A percentile compares a stretch with the other conserved stretches of the same genome.
phyloP scores from a whole-genome alignment of 768 basidiomycete species.

The Trametes coccinea region DNA sequence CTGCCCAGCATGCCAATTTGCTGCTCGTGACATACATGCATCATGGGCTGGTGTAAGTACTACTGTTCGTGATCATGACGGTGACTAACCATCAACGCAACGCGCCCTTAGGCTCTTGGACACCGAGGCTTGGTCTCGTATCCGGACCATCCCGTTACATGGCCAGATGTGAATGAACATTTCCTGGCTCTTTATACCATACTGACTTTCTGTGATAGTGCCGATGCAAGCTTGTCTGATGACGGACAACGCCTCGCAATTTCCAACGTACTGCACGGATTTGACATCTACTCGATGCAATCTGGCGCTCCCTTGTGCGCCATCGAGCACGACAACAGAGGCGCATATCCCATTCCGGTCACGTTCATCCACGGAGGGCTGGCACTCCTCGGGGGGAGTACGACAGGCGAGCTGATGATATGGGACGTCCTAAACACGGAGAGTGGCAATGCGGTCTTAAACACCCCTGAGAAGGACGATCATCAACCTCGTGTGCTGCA shows the following conservation, averaged over 20 bases:
- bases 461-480: background rate
- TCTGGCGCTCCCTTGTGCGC: background rate
- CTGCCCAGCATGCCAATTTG: no score
- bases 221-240: constrained; percentile 1
- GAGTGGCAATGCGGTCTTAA: background rate
- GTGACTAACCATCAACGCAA: background rate
- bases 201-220: background rate
- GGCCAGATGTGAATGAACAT: background rate
- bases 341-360: background rate
- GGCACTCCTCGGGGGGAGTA: background rate
- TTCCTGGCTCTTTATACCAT: background rate
- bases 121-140: background rate
- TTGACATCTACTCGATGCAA: constrained; percentile 6
- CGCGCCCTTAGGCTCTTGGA: background rate
- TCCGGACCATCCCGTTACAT: background rate
- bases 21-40: background rate
- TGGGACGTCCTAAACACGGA: background rate
- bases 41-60: background rate
- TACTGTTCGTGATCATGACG: background rate
- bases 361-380: constrained; percentile 1
- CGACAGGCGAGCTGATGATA: background rate
- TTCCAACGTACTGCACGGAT: constrained; percentile 10
- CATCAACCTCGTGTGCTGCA: background rate
- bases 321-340: background rate
- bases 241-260: constrained; percentile 1